A percentile compares a stretch with the other conserved stretches of the same genome.
Evolutionary conservation across 192 early-diverging fungal species (phyloP).

Genomic region (Coemansia sp.): DNA sequence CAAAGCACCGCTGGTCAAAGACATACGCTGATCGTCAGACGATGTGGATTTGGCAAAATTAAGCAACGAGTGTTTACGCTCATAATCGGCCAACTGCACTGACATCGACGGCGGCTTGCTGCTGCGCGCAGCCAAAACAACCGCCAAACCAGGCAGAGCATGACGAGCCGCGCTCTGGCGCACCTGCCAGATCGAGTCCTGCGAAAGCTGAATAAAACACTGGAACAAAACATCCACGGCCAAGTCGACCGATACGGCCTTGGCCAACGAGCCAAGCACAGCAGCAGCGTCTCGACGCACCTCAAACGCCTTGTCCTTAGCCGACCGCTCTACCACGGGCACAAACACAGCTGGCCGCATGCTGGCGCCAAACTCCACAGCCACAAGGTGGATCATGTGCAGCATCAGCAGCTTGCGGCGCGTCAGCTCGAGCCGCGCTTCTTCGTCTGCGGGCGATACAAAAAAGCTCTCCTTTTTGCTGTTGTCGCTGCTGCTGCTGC

Average conservation of each 20-base stretch:
- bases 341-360: constrained; percentile 57
- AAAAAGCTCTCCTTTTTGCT: constrained; percentile 20
- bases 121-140: constrained; percentile 36
- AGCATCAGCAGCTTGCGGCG: constrained; percentile 54
- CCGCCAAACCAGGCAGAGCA: constrained; percentile 52
- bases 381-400: constrained; percentile 53
- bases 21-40: neutral
- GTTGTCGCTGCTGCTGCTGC: neutral
- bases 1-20: neutral
- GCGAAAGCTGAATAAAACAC: constrained; percentile 35
- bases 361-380: constrained; percentile 38
- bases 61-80: constrained; percentile 38
- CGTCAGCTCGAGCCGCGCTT: constrained; percentile 40
- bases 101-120: neutral
- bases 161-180: constrained; percentile 49
- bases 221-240: constrained; percentile 50
- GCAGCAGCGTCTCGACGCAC: constrained; percentile 56
- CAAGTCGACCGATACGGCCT: constrained; percentile 48
- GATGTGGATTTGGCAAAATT: constrained; percentile 15
- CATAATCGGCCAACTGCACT: neutral
- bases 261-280: constrained; percentile 46
- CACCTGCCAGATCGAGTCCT: constrained; percentile 56
- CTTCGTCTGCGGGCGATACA: constrained; percentile 43
- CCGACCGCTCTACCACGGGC: constrained; percentile 49
- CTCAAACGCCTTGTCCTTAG: constrained; percentile 45